phyloP scores from a whole-genome alignment of 2,329 filamentous ascomycete genomes.

The Penicillium sp. region DNA sequence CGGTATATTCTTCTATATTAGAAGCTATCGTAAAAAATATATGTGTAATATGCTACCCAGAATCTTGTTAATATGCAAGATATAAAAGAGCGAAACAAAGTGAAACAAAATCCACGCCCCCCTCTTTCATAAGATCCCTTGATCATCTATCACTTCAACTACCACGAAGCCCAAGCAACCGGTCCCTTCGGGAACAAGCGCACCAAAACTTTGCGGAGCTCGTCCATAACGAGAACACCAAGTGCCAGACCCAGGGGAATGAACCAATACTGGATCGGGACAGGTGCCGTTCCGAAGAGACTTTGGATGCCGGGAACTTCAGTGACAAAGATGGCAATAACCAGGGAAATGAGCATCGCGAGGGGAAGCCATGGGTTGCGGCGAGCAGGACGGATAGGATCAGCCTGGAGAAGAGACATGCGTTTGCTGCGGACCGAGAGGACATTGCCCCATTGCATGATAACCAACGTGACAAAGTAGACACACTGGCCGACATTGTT shows the following conservation, averaged over 20 bases:
- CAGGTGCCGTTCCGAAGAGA: slow-evolving; percentile 54
- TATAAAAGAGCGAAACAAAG: background rate
- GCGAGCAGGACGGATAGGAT: slow-evolving; percentile 52
- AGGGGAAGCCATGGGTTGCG: slow-evolving; percentile 57
- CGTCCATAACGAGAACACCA: slow-evolving; percentile 57
- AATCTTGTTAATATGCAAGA: background rate
- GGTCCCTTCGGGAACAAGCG: slow-evolving; percentile 51
- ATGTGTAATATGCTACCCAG: background rate
- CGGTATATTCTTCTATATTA: background rate
- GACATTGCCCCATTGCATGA: slow-evolving; percentile 61
- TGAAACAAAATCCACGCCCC: background rate
- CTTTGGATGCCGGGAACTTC: slow-evolving; percentile 56
- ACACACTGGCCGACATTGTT: slow-evolving; percentile 57
- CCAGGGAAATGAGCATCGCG: slow-evolving; percentile 52
- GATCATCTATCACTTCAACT: background rate
- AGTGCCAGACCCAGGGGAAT: slow-evolving; percentile 57
- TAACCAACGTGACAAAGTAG: slow-evolving; percentile 60
- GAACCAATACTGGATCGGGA: slow-evolving; percentile 59
- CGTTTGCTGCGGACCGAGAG: slow-evolving; percentile 57
- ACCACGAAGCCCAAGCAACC: slow-evolving; percentile 58
- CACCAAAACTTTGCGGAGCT: slow-evolving; percentile 57
- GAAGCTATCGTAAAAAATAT: background rate
- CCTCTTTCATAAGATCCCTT: background rate
- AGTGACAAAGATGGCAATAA: slow-evolving; percentile 59
- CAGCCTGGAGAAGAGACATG: slow-evolving; percentile 57